Conservation (phyloP, 108 stramenopile species). For the Ochromonas danica region DNA sequence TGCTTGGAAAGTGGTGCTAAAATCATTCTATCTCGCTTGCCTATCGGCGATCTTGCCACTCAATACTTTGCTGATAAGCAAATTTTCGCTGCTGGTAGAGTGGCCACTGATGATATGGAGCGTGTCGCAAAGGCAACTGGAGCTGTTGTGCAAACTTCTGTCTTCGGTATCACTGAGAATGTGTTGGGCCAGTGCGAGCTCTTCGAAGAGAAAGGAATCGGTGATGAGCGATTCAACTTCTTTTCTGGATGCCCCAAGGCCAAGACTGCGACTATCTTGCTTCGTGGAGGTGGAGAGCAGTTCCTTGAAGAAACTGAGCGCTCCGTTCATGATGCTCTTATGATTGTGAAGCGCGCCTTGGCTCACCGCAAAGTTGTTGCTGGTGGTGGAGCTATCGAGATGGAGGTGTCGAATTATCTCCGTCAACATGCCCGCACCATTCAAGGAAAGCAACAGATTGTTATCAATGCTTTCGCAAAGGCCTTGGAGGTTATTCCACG, state of each 20-base stretch:
- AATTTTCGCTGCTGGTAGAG: constrained; percentile 96
- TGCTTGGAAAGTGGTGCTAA: constrained; percentile 63
- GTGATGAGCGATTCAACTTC: constrained; percentile 93
- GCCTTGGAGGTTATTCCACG: constrained; percentile 94
- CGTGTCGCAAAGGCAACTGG: constrained; percentile 95
- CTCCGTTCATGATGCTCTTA: constrained; percentile 93
- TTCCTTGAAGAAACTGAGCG: constrained; percentile 98
- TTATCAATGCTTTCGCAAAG: constrained; percentile 74
- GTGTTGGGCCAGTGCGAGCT: constrained; percentile 83
- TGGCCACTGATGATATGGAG: constrained; percentile 87
- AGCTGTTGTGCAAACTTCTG: constrained; percentile 77
- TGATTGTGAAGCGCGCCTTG: constrained; percentile 90
- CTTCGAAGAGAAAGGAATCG: constrained; percentile 93
- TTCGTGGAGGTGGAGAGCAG: constrained; percentile 94
- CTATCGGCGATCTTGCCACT: constrained; percentile 97
- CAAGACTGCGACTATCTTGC: constrained; percentile 87
- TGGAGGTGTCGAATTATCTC: constrained; percentile 77
- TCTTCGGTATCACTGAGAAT: constrained; percentile 66
- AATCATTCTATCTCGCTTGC: constrained; percentile 90
- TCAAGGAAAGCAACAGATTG: constrained; percentile 94
- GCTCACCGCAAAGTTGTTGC: constrained; percentile 82
- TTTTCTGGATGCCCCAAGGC: constrained; percentile 87
- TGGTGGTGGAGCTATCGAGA: constrained; percentile 96
- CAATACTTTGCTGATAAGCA: constrained; percentile 98
- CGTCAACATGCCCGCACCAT: constrained; percentile 77